Conservation (phyloP, 805 yeast species). For the Lachancea cidri region DNA sequence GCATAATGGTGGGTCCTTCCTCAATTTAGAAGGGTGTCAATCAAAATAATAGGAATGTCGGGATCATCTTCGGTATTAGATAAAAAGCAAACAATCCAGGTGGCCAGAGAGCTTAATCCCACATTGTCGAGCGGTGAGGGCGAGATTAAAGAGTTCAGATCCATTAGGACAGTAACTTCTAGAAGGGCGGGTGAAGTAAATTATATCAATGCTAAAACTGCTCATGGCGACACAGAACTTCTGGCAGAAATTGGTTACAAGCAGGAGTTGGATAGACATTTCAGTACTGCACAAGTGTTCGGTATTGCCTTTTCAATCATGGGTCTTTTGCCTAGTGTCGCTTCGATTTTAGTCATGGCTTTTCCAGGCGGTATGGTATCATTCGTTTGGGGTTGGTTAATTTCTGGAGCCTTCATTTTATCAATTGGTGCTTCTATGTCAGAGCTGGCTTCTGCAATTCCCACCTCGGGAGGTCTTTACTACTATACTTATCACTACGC, state of each 20-base stretch:
- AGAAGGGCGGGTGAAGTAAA: constrained; percentile 10
- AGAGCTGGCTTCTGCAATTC: constrained; percentile 55
- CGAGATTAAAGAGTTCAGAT: constrained; percentile 5
- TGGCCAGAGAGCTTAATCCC: neutral
- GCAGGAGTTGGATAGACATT: constrained; percentile 60
- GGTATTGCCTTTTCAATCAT: constrained; percentile 70
- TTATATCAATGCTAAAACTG: constrained; percentile 21
- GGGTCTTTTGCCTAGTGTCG: constrained; percentile 47
- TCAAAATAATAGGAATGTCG: neutral
- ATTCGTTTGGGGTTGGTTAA: constrained; percentile 62
- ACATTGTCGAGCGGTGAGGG: neutral
- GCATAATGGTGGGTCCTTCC: no score
- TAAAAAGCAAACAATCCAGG: neutral
- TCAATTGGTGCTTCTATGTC: constrained; percentile 50
- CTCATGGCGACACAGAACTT: constrained; percentile 25
- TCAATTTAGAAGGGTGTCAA: no score
- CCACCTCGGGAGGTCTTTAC: constrained; percentile 64
- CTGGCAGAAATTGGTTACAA: constrained; percentile 60
- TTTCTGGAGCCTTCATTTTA: constrained; percentile 43
- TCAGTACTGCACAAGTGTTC: constrained; percentile 58
- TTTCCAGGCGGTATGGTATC: constrained; percentile 55
- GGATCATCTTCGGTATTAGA: neutral
- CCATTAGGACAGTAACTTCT: constrained; percentile 11
- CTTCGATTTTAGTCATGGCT: constrained; percentile 47
- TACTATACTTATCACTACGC: constrained; percentile 57